Percentiles rank a stretch among this genome's conserved stretches.
Evolutionary conservation across 108 stramenopile species (phyloP).

Genomic region (Bacterosira constricta): DNA sequence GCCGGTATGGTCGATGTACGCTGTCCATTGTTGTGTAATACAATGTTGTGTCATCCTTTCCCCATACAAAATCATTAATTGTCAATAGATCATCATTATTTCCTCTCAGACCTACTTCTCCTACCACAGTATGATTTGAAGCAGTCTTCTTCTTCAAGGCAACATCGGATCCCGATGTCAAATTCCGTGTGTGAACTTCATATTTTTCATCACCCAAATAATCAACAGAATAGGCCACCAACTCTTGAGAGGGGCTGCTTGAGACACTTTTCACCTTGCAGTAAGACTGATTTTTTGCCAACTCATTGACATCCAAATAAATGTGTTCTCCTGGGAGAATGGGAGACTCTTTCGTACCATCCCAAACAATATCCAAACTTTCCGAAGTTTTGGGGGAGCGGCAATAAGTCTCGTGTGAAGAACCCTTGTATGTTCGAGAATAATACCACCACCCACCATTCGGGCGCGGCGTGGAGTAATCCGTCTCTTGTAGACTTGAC

Average conservation of each 20-base stretch:
- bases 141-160: slow-evolving; percentile 55
- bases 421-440: slow-evolving; percentile 87
- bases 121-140: neutral
- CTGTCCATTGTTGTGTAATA: slow-evolving; percentile 89
- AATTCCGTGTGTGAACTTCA: slow-evolving; percentile 67
- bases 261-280: slow-evolving; percentile 70
- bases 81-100: slow-evolving; percentile 20
- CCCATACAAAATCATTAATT: slow-evolving; percentile 60
- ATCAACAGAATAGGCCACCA: slow-evolving; percentile 90
- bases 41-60: slow-evolving; percentile 49
- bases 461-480: slow-evolving; percentile 68
- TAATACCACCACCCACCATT: slow-evolving; percentile 76
- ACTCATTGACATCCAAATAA: slow-evolving; percentile 84
- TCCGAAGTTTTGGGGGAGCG: slow-evolving; percentile 55
- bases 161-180: slow-evolving; percentile 65
- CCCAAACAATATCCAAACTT: slow-evolving; percentile 45
- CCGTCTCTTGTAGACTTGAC: slow-evolving; percentile 78
- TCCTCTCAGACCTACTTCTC: neutral
- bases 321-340: slow-evolving; percentile 70
- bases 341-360: slow-evolving; percentile 57
- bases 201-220: slow-evolving; percentile 87
- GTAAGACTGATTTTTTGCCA: slow-evolving; percentile 78
- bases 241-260: slow-evolving; percentile 57
- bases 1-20: slow-evolving; percentile 66
- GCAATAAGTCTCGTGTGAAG: slow-evolving; percentile 77